These are phyloP conservation scores for Plasmodium inui DNA, from an alignment of 169 alveolate species.

Conservation along the genomic window DNA sequence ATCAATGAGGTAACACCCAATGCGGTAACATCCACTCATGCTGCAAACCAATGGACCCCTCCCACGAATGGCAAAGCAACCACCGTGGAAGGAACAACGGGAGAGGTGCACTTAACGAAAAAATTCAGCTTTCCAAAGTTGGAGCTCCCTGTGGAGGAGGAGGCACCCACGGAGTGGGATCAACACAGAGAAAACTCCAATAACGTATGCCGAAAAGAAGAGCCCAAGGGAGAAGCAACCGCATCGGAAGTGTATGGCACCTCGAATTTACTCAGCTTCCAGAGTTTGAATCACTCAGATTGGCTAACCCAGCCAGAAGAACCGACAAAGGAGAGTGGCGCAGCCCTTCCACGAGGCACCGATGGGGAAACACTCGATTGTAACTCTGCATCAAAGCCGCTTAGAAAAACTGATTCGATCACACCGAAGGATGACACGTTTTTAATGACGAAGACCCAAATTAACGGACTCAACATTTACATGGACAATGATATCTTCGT, in stretches of 20 bases:
- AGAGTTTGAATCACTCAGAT: not conserved
- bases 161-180: not conserved
- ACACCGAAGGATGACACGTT: not conserved
- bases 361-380: not conserved
- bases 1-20: not conserved
- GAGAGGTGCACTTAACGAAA: not conserved
- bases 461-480: slow-evolving; percentile 47
- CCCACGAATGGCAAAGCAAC: not conserved
- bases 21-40: no score
- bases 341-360: not conserved
- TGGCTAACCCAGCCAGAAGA: not conserved
- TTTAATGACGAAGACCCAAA: slow-evolving; percentile 7
- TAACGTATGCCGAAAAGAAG: not conserved
- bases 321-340: not conserved
- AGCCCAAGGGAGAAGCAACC: not conserved
- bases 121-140: not conserved
- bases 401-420: not conserved
- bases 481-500: slow-evolving; percentile 50
- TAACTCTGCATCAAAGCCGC: not conserved
- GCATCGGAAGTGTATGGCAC: not conserved
- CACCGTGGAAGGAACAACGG: not conserved
- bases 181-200: not conserved
- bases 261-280: not conserved
- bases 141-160: not conserved
- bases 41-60: not conserved